phyloP scores from a whole-genome alignment of 1,284 basidiomycete species.

The Ustilago cynodontis region DNA sequence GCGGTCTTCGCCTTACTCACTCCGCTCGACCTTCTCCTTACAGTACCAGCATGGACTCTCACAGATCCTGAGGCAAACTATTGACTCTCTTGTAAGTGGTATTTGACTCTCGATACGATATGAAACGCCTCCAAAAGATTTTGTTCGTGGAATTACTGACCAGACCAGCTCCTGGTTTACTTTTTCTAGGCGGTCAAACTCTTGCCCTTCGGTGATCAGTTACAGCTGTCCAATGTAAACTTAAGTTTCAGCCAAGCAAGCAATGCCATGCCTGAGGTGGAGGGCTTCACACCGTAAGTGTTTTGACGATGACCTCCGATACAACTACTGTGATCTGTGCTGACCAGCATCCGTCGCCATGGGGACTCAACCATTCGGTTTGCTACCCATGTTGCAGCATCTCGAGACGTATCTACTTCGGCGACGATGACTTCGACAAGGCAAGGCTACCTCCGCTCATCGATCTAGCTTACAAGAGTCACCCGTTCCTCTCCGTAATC shows the following conservation, averaged over 20 bases:
- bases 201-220: conserved; percentile 13
- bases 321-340: neutral
- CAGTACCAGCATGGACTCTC: conserved; percentile 33
- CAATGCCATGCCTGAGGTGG: neutral
- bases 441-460: conserved; percentile 9
- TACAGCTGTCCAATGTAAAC: conserved; percentile 4
- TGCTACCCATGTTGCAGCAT: neutral
- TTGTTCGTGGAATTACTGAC: neutral
- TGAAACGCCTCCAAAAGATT: neutral
- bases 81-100: conserved; percentile 21
- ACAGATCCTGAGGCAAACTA: conserved; percentile 17
- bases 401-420: neutral
- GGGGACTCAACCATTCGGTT: neutral
- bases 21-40: neutral
- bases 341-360: neutral
- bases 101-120: neutral
- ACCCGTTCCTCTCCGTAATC: conserved; percentile 41
- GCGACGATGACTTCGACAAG: neutral
- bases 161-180: neutral
- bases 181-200: neutral
- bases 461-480: conserved; percentile 29
- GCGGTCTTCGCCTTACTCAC: neutral
- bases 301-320: neutral
- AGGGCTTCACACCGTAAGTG: neutral
- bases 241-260: neutral